Base-by-base conservation (phyloP, 2,329 filamentous ascomycete species). In the Didymella pinodella region DNA sequence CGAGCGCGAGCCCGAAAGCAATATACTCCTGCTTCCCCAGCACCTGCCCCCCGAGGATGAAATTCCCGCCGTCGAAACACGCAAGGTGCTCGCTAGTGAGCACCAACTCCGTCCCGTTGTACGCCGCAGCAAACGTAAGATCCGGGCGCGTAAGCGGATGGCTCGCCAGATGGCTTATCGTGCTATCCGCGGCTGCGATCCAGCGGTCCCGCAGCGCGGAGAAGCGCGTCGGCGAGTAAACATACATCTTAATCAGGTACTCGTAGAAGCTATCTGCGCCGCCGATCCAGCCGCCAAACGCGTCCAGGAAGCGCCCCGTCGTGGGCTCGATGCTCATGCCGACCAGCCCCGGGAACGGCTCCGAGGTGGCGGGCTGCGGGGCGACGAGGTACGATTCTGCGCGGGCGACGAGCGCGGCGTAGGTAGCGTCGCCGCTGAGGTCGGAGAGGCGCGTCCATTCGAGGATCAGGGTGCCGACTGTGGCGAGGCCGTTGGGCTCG, bases 171-270 rank as follows among this genome's bases (percentile, higher is more conserved):
- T 92, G 82, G 58, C 84, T 75, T 47, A 95, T 94, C 6, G 88
- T 88, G 7, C 89, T 92, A 66, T 96, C 88, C 51, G 88, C 90
- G 2, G 92, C 92, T 0, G 82, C 72, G 41, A 91, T 79, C 92
- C 92, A 97, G 29, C 75, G 86, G 63, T 93, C 88, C 68, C 83
- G 87, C 78, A 94, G 92, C 2, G 76, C 62, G 1, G 70, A 77
- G 68, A 90, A 96, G 3, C 86, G 83, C 6, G 75, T 66, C 0
- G 86, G 82, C 71, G 94, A 89, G 74, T 96, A 96, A 54, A 94
- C 77, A 69, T 88, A 96, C 90, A 95, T 94, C 81, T 96, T 96
- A 76, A 96, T 89, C 31, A 96, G 84, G 70, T 96, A 96, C 78
- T 96, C 92, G 78, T 96, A 96, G 78, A 89, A 96, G 43, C 88